Conservation (phyloP, 768 basidiomycete species). For the Strobilomyces dryophilus region DNA sequence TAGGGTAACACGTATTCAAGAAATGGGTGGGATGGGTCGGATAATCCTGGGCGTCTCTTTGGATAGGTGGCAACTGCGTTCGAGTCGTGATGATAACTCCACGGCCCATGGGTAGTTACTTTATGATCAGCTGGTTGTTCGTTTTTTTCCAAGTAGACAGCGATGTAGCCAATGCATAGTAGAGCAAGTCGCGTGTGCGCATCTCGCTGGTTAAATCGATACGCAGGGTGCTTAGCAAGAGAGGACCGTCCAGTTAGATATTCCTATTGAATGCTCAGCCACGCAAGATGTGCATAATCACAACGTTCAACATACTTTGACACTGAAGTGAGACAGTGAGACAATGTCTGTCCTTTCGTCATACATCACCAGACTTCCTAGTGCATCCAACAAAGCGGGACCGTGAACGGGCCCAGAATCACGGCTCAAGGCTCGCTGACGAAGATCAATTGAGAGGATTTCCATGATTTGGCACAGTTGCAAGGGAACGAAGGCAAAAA, state of each 20-base stretch:
- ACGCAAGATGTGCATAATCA: neutral
- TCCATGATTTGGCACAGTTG: conserved; percentile 7
- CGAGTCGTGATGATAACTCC: too few relatives aligned
- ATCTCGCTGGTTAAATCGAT: too few relatives aligned
- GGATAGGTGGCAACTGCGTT: too few relatives aligned
- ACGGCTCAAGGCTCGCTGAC: neutral
- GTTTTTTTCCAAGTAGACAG: neutral
- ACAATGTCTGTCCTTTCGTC: too few relatives aligned
- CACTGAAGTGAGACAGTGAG: conserved; percentile 8
- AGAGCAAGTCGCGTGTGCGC: neutral
- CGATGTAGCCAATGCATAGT: neutral
- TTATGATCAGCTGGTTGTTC: neutral
- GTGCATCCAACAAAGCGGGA: neutral
- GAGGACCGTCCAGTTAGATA: neutral
- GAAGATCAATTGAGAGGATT: conserved; percentile 1
- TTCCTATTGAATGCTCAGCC: neutral
- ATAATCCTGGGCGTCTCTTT: too few relatives aligned
- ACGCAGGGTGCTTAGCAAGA: neutral
- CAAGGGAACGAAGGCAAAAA: conserved; percentile 7
- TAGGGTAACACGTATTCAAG: too few relatives aligned
- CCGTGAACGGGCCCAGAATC: conserved; percentile 2
- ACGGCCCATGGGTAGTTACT: too few relatives aligned
- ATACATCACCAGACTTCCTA: neutral
- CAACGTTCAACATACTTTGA: neutral
- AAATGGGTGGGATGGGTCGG: too few relatives aligned